Percentiles rank a stretch among this genome's conserved stretches.
Conservation (phyloP, 257 asterid genomes). For the Solanum appendiculatum region DNA sequence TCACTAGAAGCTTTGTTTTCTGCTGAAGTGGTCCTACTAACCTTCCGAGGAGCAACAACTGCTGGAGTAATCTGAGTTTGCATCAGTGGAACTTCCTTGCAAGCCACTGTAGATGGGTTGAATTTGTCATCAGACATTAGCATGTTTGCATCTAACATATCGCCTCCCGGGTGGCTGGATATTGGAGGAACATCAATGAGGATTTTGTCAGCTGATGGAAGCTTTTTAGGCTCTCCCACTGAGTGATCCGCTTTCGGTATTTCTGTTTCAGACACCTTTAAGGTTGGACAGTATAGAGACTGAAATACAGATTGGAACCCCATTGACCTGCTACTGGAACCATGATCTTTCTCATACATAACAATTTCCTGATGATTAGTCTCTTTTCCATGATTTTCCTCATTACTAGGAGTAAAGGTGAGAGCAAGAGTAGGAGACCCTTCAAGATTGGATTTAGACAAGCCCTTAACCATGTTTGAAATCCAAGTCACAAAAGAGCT, state of each 20-base stretch:
- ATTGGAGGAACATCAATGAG: conserved; percentile 2
- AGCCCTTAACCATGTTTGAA: conserved; percentile 65
- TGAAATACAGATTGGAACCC: conserved; percentile 45
- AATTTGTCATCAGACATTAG: conserved; percentile 12
- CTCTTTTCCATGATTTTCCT: conserved; percentile 3
- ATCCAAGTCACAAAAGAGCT: conserved; percentile 74
- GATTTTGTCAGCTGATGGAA: conserved; percentile 7
- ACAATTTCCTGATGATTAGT: conserved; percentile 12
- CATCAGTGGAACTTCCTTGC: conserved; percentile 3
- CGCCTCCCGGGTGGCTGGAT: background rate
- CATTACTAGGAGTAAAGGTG: conserved; percentile 12
- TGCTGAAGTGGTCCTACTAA: conserved; percentile 3
- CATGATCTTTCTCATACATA: conserved; percentile 8
- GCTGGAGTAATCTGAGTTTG: conserved; percentile 15
- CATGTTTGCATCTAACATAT: conserved; percentile 16
- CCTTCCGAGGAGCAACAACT: conserved; percentile 4
- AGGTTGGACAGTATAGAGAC: conserved; percentile 29
- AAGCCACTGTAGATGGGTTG: conserved; percentile 6
- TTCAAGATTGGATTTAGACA: conserved; percentile 20
- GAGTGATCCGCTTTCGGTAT: conserved; percentile 10
- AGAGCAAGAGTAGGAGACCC: conserved; percentile 16
- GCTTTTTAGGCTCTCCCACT: conserved; percentile 9
- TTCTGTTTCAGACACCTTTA: conserved; percentile 11
- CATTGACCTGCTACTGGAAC: conserved; percentile 8
- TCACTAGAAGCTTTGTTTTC: conserved; percentile 12